A percentile compares a stretch with the other conserved stretches of the same genome.
Conservation (phyloP, 768 basidiomycete species). For the Rhodotorula sphaerocarpa region DNA sequence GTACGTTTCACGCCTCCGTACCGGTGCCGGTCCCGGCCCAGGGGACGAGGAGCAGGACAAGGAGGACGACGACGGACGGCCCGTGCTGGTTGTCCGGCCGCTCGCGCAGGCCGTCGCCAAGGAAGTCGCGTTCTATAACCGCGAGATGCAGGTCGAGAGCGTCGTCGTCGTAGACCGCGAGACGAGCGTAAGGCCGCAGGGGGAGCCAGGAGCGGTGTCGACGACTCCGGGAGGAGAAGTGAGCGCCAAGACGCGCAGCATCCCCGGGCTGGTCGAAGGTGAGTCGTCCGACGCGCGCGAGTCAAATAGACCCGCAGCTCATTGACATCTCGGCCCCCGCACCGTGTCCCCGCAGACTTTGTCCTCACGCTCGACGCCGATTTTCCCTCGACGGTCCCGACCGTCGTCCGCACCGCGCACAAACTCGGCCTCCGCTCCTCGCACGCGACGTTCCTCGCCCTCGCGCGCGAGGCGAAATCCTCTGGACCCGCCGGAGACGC, state of each 20-base stretch:
- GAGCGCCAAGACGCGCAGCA: constrained; percentile 16
- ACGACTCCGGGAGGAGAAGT: too few relatives aligned
- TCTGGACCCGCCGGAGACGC: too few relatives aligned
- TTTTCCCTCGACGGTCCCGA: constrained; percentile 38
- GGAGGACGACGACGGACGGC: background rate
- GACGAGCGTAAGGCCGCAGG: background rate
- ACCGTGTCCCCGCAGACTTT: constrained; percentile 26
- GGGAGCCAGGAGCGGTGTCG: background rate
- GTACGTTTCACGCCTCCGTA: constrained; percentile 6
- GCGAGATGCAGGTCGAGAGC: background rate
- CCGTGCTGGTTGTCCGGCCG: constrained; percentile 17
- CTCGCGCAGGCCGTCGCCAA: constrained; percentile 2
- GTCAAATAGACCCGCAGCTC: background rate
- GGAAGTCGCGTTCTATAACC: constrained; percentile 8
- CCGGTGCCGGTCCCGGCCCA: too few relatives aligned
- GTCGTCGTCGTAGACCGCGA: constrained; percentile 9
- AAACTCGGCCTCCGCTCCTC: constrained; percentile 33
- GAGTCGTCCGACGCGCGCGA: background rate
- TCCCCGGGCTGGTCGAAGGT: constrained; percentile 32
- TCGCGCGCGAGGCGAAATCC: too few relatives aligned
- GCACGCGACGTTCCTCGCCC: background rate
- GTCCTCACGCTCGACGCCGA: constrained; percentile 28
- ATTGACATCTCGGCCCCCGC: too few relatives aligned
- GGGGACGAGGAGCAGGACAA: too few relatives aligned
- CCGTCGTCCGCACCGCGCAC: constrained; percentile 36